Conservation (phyloP, 73 alveolate species). For the Tetrahymena elliotti region DNA sequence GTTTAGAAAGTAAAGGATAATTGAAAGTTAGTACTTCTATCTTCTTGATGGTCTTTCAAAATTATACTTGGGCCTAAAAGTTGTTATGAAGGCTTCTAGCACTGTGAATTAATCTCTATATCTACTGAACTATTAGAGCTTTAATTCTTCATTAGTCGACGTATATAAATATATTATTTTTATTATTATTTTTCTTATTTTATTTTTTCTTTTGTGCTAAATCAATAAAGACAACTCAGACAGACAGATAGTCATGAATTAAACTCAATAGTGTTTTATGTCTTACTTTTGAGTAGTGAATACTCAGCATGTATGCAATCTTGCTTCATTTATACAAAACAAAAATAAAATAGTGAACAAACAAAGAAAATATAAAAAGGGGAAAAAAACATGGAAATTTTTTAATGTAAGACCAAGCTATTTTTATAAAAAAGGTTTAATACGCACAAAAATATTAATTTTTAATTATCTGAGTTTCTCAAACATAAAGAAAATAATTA, state of each 20-base stretch:
- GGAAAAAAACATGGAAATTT: not conserved
- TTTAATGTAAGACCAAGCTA: not conserved
- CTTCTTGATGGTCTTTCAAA: not conserved
- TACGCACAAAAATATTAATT: not conserved
- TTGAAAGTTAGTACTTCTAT: not conserved
- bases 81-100: not conserved
- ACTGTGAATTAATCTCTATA: not conserved
- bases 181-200: not conserved
- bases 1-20: not conserved
- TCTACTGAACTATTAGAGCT: slow-evolving; percentile 1
- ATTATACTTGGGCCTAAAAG: not conserved
- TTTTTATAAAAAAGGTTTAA: not conserved
- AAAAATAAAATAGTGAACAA: not conserved
- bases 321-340: not conserved
- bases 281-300: not conserved
- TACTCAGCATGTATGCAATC: not conserved
- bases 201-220: not conserved
- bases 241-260: not conserved
- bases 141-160: not conserved
- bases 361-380: not conserved
- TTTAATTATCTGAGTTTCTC: not conserved
- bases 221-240: not conserved
- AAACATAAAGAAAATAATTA: no score
- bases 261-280: not conserved
- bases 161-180: not conserved